A percentile compares a stretch with the other conserved stretches of the same genome.
Evolutionary conservation across 2,329 filamentous ascomycete species (phyloP).

Genomic region (Colletotrichum destructivum): DNA sequence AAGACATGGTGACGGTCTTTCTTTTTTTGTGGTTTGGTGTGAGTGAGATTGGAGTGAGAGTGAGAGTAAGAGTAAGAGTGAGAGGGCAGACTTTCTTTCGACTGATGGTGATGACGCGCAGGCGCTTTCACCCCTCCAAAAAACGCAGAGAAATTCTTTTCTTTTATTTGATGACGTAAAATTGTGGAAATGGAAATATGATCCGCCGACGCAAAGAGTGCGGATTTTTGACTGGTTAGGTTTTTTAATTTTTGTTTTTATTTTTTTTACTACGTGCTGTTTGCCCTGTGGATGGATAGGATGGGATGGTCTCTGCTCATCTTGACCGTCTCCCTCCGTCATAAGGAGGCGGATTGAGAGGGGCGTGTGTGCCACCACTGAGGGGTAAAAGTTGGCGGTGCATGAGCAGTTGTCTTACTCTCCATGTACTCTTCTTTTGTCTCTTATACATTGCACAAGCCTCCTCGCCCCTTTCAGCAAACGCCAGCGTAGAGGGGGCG

Average conservation of each 20-base stretch:
- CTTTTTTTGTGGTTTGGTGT: no score
- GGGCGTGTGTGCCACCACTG: background rate
- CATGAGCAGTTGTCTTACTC: background rate
- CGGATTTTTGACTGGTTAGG: constrained; percentile 8
- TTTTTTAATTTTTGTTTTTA: background rate
- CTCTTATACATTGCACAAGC: background rate
- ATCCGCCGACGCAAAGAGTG: constrained; percentile 18
- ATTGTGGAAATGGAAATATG: constrained; percentile 29
- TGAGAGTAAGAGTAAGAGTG: no score
- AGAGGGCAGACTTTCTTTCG: background rate
- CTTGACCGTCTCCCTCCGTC: background rate
- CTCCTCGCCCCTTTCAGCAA: no score
- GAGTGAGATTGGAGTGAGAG: no score
- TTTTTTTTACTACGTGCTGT: background rate
- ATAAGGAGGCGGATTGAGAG: constrained; percentile 5
- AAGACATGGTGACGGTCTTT: constrained; percentile 46
- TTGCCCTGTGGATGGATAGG: background rate
- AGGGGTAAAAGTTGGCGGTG: constrained; percentile 5
- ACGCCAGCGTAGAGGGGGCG: background rate
- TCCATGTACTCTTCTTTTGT: background rate
- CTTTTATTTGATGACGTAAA: constrained; percentile 25
- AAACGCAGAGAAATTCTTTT: constrained; percentile 10
- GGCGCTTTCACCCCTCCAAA: background rate
- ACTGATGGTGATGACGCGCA: constrained; percentile 52
- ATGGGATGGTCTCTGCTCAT: background rate